Evolutionary conservation across 139 green algal genomes (phyloP), one percentile per base, ranked within the genome.

Genomic region (Eudorina sp.): DNA sequence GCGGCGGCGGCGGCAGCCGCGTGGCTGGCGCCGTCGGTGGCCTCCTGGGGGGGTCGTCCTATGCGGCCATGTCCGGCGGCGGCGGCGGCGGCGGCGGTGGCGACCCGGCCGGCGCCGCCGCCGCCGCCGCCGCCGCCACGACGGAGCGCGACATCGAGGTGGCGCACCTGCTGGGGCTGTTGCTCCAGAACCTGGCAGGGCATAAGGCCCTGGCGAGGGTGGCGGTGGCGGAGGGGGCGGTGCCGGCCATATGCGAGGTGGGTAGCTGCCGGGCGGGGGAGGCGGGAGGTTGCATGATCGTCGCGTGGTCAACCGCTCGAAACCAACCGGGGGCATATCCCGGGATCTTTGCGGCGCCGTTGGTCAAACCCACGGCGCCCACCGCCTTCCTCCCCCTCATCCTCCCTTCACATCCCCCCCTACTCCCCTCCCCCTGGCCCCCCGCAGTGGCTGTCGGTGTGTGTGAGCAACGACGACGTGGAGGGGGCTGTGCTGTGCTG

Each of bases 101-200:
- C 36, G 77, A 2, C 13, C 29, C 21, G 1, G 13, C 25, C 5
- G 72, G 19, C 5, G 23, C 8, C 41, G 23, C 3, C 38, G 23
- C 18, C 23, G 27, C 72, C n/a, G 72, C 72, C 41, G 43, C 43
- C 7, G 72, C 43, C 38, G 9, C 72, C 43, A 80, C 25, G 25
- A 16, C 27, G 46, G 48, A 51, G 75, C 41, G 72, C 21, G 40
- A 80, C 72, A 80, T 25, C 41, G 58, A 75, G 58, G 51, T 85
- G 55, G 55, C 79, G 38, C 79, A 85, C 53, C 29, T 85, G 55
- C 40, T 85, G 79, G 79, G 58, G 41, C 79, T 85, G 36, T 40
- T 75, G 79, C 58, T 85, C 55, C 79, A 85, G 60, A 60, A 45
- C 23, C 23, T 72, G 77, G 34, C 36, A 6, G 34, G 21, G 23